These are phyloP conservation scores for Zopfia rhizophila DNA, from an alignment of 2,329 filamentous ascomycete genomes.

Conservation along the genomic window DNA sequence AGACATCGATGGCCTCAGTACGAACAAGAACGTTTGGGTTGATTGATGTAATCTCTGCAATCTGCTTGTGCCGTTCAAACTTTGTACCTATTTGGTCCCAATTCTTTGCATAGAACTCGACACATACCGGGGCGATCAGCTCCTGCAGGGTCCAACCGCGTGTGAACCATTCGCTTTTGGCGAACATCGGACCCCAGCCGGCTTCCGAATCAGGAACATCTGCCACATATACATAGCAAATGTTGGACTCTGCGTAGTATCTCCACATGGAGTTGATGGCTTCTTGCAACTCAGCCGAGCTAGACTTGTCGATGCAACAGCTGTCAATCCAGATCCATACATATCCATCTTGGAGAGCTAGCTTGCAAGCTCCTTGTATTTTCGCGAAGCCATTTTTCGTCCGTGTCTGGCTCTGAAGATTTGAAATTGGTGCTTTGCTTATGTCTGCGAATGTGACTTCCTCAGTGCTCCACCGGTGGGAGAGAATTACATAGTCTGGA, in stretches of 20 bases:
- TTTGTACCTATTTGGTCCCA: conserved; percentile 18
- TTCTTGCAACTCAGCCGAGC: conserved; percentile 18
- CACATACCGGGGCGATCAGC: conserved; percentile 19
- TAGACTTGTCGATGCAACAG: conserved; percentile 21
- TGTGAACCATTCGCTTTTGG: conserved; percentile 10
- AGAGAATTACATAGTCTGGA: conserved; percentile 17
- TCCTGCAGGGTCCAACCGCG: conserved; percentile 57
- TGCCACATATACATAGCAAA: conserved; percentile 21
- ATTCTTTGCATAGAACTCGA: conserved; percentile 16
- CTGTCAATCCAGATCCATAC: conserved; percentile 37
- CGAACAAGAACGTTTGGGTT: background rate
- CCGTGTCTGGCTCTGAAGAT: background rate
- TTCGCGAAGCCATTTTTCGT: conserved; percentile 2
- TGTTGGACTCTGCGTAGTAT: conserved; percentile 20
- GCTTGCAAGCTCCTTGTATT: conserved; percentile 4
- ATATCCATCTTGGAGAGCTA: conserved; percentile 15
- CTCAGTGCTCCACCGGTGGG: conserved; percentile 18
- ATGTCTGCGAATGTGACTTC: conserved; percentile 15
- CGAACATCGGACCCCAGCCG: background rate
- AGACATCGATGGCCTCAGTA: too few relatives aligned
- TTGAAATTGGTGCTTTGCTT: too few relatives aligned
- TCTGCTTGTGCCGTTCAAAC: background rate
- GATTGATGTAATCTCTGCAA: conserved; percentile 7
- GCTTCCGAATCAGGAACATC: conserved; percentile 12
- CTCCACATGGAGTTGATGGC: conserved; percentile 24